phyloP scores from a whole-genome alignment of 768 basidiomycete species.

The Polyporus arcularius region DNA sequence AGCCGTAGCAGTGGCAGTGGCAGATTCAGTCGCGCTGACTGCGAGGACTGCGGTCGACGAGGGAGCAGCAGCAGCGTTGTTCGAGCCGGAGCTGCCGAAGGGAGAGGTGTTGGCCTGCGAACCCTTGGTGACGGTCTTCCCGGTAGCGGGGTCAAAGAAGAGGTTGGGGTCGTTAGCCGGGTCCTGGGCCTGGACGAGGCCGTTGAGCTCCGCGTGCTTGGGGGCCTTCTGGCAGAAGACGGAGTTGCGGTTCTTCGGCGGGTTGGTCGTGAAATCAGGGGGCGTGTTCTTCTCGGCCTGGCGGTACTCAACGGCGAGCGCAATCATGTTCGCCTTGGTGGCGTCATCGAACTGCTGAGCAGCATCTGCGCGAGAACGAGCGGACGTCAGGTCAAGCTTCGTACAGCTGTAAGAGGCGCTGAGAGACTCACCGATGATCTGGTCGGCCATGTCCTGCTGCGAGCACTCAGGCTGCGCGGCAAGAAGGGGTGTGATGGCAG shows the following conservation, averaged over 20 bases:
- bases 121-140: constrained; percentile 45
- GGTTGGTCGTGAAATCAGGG: constrained; percentile 55
- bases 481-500: constrained; percentile 52
- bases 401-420: not conserved
- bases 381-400: not conserved
- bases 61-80: constrained; percentile 1
- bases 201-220: constrained; percentile 35
- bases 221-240: constrained; percentile 46
- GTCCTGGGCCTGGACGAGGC: constrained; percentile 40
- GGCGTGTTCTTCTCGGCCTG: constrained; percentile 63
- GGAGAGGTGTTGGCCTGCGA: constrained; percentile 41
- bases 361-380: constrained; percentile 38
- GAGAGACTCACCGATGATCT: constrained; percentile 49
- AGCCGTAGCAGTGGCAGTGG: constrained; percentile 9
- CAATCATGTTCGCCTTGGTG: constrained; percentile 53
- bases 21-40: not conserved
- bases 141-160: constrained; percentile 35
- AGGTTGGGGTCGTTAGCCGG: constrained; percentile 32
- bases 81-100: constrained; percentile 22
- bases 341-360: constrained; percentile 52
- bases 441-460: constrained; percentile 59
- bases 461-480: constrained; percentile 54
- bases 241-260: constrained; percentile 51
- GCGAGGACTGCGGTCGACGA: constrained; percentile 15
- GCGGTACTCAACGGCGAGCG: constrained; percentile 53